A percentile compares a stretch with the other conserved stretches of the same genome.
Evolutionary conservation across 371 early-diverging fungal genomes (phyloP).

Genomic region (Syncephalastrum sp.): DNA sequence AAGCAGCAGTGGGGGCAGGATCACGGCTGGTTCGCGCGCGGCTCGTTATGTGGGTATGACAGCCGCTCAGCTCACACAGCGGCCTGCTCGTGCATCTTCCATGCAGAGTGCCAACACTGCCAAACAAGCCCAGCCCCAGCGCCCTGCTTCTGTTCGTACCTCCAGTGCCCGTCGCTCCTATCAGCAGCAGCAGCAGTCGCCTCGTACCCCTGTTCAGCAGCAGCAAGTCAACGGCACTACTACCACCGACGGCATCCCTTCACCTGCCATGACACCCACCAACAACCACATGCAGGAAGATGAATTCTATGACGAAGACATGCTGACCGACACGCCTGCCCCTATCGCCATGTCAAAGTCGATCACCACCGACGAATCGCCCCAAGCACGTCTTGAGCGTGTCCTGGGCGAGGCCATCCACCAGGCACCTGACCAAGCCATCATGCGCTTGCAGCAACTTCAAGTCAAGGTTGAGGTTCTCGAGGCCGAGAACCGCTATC

Average conservation of each 20-base stretch:
- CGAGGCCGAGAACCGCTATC: conserved; percentile 52
- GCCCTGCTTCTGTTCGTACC: conserved; percentile 5
- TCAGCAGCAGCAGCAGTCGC: conserved; percentile 16
- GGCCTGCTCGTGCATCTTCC: conserved; percentile 16
- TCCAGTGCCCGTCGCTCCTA: conserved; percentile 12
- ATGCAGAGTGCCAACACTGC: conserved; percentile 7
- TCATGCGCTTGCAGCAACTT: conserved; percentile 49
- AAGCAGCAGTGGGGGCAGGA: conserved; percentile 12
- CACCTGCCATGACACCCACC: conserved; percentile 42
- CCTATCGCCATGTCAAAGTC: conserved; percentile 31
- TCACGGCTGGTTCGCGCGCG: conserved; percentile 57
- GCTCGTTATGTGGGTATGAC: conserved; percentile 64
- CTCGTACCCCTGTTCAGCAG: conserved; percentile 6
- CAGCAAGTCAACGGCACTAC: conserved; percentile 6
- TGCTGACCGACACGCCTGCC: conserved; percentile 38
- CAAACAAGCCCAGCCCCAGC: not conserved
- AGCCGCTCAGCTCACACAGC: conserved; percentile 56
- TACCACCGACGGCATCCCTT: conserved; percentile 26
- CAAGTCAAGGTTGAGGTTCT: conserved; percentile 51
- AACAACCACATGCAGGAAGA: conserved; percentile 23
- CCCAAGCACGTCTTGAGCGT: conserved; percentile 35
- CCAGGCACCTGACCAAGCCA: conserved; percentile 42
- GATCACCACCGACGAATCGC: conserved; percentile 29
- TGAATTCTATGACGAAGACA: conserved; percentile 32
- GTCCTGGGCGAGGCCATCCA: conserved; percentile 37